A percentile compares a stretch with the other conserved stretches of the same genome.
Conservation (phyloP, 345 rosid species). For the Boechera stricta region DNA sequence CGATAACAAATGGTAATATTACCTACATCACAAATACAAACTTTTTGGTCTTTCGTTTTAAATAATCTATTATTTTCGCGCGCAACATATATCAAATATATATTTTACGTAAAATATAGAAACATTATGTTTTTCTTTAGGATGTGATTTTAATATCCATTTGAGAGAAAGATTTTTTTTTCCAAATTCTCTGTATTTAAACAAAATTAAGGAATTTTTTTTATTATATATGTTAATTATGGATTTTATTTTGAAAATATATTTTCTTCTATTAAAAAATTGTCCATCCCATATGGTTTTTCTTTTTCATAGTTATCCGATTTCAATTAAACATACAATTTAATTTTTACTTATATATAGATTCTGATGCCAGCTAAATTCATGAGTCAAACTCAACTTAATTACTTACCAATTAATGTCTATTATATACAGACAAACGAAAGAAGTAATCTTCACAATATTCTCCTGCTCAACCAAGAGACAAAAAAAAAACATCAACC, state of each 20-base stretch:
- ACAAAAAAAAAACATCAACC: conserved; percentile 10
- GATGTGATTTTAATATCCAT: not conserved
- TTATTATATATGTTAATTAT: not conserved
- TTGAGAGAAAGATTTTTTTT: too few relatives aligned
- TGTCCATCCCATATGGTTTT: not conserved
- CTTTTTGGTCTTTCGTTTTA: too few relatives aligned
- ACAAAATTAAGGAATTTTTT: too few relatives aligned
- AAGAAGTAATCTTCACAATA: conserved; percentile 11
- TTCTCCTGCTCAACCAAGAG: not conserved
- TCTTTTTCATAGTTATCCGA: not conserved
- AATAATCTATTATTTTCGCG: too few relatives aligned
- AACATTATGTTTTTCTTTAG: not conserved
- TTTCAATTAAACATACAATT: not conserved
- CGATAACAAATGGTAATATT: too few relatives aligned
- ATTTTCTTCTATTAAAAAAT: not conserved
- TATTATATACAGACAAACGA: conserved; percentile 1
- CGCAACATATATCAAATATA: not conserved
- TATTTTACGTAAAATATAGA: not conserved
- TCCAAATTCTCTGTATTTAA: too few relatives aligned
- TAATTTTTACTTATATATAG: not conserved
- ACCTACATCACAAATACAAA: not conserved
- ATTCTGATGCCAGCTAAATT: not conserved
- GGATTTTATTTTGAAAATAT: not conserved
- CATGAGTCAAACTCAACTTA: not conserved
- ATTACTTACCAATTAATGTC: not conserved